Percentiles rank a stretch among this genome's conserved stretches.
Conservation (phyloP, 2,329 filamentous ascomycete genomes). For the Aurifilum marmelostoma region DNA sequence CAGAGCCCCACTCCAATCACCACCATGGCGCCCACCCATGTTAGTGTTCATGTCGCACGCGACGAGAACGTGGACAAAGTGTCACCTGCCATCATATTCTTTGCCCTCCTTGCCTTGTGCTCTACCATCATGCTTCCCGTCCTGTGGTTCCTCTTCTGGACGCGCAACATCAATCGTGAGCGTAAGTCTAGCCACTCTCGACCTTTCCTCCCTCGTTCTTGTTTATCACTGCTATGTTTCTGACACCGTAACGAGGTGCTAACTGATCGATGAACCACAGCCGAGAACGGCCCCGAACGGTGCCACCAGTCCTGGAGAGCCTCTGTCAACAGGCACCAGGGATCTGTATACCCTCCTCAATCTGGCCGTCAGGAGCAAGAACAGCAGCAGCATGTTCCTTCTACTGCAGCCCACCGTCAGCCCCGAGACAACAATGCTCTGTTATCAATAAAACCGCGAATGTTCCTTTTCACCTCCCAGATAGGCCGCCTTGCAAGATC, state of each 20-base stretch:
- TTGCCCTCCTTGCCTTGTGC: background rate
- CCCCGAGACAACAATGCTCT: background rate
- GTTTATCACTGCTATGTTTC: background rate
- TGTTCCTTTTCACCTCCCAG: background rate
- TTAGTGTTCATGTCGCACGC: background rate
- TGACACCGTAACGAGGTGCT: background rate
- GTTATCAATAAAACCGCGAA: background rate
- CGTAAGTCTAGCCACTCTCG: background rate
- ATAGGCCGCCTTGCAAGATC: background rate
- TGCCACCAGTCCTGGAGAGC: background rate
- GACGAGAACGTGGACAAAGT: background rate
- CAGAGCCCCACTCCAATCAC: background rate
- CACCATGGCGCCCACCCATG: background rate
- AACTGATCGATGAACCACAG: background rate
- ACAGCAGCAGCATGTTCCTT: background rate
- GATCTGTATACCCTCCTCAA: background rate
- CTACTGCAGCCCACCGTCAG: background rate
- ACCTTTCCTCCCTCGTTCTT: too few species aligned
- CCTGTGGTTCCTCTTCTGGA: slow-evolving; percentile 7
- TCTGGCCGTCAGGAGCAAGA: background rate
- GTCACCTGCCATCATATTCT: slow-evolving; percentile 3
- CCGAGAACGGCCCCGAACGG: background rate
- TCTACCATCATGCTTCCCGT: background rate
- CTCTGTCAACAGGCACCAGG: background rate
- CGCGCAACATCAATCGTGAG: slow-evolving; percentile 7